Evolutionary conservation across 176 grass and related monocot species (phyloP).

Genomic region (Lolium rigidum): DNA sequence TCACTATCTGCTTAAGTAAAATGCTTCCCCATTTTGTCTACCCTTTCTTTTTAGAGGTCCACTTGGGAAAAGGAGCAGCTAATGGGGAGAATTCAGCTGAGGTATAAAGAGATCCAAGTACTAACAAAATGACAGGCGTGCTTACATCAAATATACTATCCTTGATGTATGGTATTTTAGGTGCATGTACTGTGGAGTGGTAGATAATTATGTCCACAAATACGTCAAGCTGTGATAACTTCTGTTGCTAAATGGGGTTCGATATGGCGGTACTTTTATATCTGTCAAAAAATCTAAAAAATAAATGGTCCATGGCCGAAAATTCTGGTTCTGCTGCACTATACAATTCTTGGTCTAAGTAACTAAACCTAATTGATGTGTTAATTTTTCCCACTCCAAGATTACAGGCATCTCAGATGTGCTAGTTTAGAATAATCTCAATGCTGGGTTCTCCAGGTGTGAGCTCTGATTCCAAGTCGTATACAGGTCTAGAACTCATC

Average conservation of each 20-base stretch:
- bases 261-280: neutral
- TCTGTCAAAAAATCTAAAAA: neutral
- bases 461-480: conserved; percentile 40
- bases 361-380: conserved; percentile 6
- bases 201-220: conserved; percentile 6
- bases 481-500: conserved; percentile 45
- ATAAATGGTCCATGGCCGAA: neutral
- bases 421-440: neutral
- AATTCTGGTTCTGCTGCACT: conserved; percentile 28
- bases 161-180: neutral
- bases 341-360: conserved; percentile 39
- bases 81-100: conserved; percentile 51
- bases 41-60: conserved; percentile 35
- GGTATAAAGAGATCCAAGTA: conserved; percentile 47
- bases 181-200: neutral
- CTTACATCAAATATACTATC: neutral
- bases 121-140: conserved; percentile 19
- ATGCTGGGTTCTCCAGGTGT: conserved; percentile 25
- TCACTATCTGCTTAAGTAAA: conserved; percentile 29
- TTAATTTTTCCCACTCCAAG: conserved; percentile 27
- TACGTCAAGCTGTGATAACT: neutral
- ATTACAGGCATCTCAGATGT: neutral
- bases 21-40: conserved; percentile 36
- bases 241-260: neutral
- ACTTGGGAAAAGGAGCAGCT: conserved; percentile 28